Base-by-base conservation (phyloP, 1,139 yeast species). In the Arxiozyma heterogenica region DNA sequence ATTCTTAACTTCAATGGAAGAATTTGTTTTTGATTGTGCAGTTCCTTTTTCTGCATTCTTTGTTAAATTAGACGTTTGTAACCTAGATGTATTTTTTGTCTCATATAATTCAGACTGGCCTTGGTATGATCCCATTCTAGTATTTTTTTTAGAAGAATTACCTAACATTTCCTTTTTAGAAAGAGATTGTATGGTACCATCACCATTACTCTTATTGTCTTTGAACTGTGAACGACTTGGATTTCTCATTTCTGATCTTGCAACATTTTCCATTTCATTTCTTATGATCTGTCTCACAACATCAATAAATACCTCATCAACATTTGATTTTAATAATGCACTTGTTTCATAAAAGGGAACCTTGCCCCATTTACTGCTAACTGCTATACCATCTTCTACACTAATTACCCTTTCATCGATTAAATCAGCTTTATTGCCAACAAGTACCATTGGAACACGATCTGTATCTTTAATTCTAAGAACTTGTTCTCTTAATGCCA, bases 321-420 rank as follows among this genome's bases (percentile, higher is more conserved):
- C 95, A 66, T 93, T 91, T 55, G 90, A 83, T 68, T 88, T 86
- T 62, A 86, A 81, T 79, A 90, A 86, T 44, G 98, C 98, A 60
- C 95, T 85, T 6, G 97, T 88, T 73, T 93, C 98, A 70, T 88
- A 88, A 69, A 91, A 93, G 21, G 96, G 91, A 8, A 86, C 93
- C 65, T 84, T 79, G 15, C 94, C 94, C 90, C 96, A 87, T 53
- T 80, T 80, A 61, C 85, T 84, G 51, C 96, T 91, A 25, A 90
- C 84, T 57, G 79, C 79, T 55, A 86, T 83, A 49, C 95, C 96
- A 63, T 89, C 95, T 59, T 83, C 90, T 53, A 83, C 82, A 57
- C 84, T 76, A 51, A 90, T 82, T 47, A 81, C 87, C 58, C 97
- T 78, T 61, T 86, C 93, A 49, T 79, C 82, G 41, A 79, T 81